These are phyloP conservation scores for Ogataea methanolica DNA, from an alignment of 805 yeast species.

Conservation along the genomic window DNA sequence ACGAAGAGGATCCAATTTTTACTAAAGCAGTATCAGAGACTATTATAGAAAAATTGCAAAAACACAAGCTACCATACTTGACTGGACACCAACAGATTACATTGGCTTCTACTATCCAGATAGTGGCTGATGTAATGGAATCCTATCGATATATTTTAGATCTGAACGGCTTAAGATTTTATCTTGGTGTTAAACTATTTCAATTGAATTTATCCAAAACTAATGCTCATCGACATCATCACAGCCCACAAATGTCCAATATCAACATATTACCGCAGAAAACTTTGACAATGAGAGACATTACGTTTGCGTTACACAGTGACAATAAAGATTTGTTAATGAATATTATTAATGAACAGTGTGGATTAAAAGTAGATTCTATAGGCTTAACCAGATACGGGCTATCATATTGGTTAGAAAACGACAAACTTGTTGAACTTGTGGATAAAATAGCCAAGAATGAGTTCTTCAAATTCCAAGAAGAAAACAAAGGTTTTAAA, in stretches of 20 bases:
- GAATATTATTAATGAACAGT: constrained; percentile 41
- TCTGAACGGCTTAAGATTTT: constrained; percentile 64
- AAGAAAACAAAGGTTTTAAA: constrained; percentile 38
- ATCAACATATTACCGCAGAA: constrained; percentile 7
- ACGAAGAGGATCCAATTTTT: constrained; percentile 14
- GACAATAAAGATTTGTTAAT: constrained; percentile 67
- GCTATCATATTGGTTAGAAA: constrained; percentile 65
- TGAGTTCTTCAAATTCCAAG: constrained; percentile 45
- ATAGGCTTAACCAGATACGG: constrained; percentile 53
- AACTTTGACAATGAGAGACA: constrained; percentile 69
- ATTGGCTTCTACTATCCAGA: constrained; percentile 61
- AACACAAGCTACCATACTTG: constrained; percentile 66
- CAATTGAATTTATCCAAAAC: constrained; percentile 37
- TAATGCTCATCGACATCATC: not conserved
- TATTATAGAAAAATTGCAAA: constrained; percentile 56
- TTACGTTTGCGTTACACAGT: constrained; percentile 83
- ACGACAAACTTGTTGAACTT: constrained; percentile 40
- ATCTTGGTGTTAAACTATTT: constrained; percentile 65
- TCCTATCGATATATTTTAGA: constrained; percentile 44
- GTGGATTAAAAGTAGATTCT: constrained; percentile 52
- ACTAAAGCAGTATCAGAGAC: constrained; percentile 34
- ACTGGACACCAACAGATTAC: constrained; percentile 93
- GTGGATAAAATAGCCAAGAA: constrained; percentile 70
- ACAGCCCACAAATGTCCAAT: not conserved
- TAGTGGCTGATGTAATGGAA: constrained; percentile 51